These are phyloP conservation scores for Vicia faba DNA, from an alignment of 306 rosid species.

Conservation along the genomic window DNA sequence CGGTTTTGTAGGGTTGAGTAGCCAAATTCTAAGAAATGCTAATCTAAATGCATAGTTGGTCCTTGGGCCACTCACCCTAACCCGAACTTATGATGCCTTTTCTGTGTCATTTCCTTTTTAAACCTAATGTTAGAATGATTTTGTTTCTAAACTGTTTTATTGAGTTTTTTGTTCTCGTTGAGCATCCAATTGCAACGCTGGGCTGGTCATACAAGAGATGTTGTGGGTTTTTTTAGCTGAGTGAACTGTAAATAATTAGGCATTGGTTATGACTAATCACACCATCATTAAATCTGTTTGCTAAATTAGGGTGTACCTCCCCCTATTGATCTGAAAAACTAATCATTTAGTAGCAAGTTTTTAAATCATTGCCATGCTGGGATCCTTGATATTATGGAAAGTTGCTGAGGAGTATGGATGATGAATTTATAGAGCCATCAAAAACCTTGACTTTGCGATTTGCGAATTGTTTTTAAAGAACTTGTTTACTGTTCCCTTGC, in stretches of 20 bases:
- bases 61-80: slow-evolving; percentile 7
- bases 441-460: not conserved
- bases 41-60: slow-evolving; percentile 19
- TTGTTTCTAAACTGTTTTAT: not conserved
- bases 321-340: not conserved
- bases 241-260: slow-evolving; percentile 4
- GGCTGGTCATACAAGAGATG: not conserved
- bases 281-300: not conserved
- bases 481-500: not conserved
- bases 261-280: not conserved
- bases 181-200: slow-evolving; percentile 2
- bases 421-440: not conserved
- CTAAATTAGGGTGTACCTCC: slow-evolving; percentile 25
- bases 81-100: slow-evolving; percentile 11
- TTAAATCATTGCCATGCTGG: not conserved
- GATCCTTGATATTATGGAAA: not conserved
- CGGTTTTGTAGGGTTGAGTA: not conserved
- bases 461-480: not conserved
- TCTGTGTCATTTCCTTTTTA: not conserved
- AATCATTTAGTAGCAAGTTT: not conserved
- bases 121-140: not conserved
- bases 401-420: not conserved
- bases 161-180: not conserved
- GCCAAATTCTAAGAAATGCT: not conserved
- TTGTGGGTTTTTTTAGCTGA: not conserved